Conservation (phyloP, 2,329 filamentous ascomycete species). For the Monilinia polystroma region DNA sequence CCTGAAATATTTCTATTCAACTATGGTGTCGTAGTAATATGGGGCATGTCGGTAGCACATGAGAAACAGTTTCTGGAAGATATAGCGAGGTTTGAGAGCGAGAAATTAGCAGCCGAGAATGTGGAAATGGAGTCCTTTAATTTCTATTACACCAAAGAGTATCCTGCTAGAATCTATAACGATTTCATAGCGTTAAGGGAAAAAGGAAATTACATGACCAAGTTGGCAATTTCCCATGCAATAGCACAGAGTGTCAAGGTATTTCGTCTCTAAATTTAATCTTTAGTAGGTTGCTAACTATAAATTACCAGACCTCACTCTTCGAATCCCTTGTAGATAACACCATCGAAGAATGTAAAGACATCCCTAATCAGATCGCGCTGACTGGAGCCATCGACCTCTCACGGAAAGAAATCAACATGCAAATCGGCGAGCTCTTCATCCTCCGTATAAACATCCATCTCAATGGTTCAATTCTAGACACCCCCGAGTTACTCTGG, state of each 20-base stretch:
- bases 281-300: slow-evolving; percentile 17
- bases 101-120: slow-evolving; percentile 84
- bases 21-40: slow-evolving; percentile 96
- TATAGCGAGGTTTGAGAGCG: slow-evolving; percentile 88
- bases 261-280: slow-evolving; percentile 28
- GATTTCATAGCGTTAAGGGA: slow-evolving; percentile 96
- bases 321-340: slow-evolving; percentile 95
- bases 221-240: slow-evolving; percentile 93
- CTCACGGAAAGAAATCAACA: slow-evolving; percentile 89
- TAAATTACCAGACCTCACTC: slow-evolving; percentile 67
- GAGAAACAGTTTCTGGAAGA: slow-evolving; percentile 92
- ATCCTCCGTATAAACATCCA: slow-evolving; percentile 98
- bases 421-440: slow-evolving; percentile 98
- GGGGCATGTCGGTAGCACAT: slow-evolving; percentile 92
- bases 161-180: slow-evolving; percentile 98
- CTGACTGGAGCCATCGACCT: slow-evolving; percentile 89
- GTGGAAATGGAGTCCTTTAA: slow-evolving; percentile 98
- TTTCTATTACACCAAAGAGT: slow-evolving; percentile 97
- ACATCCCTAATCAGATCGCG: slow-evolving; percentile 90
- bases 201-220: slow-evolving; percentile 97
- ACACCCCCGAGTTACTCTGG: slow-evolving; percentile 98
- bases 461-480: slow-evolving; percentile 91
- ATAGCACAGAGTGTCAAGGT: slow-evolving; percentile 94
- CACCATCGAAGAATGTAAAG: slow-evolving; percentile 89
- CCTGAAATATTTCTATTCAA: slow-evolving; percentile 96